A percentile compares a stretch with the other conserved stretches of the same genome.
Evolutionary conservation across 176 grass and related monocot genomes (phyloP).

Genomic region (maize (Zea mays)): Zm-B73-REFERENCE-NAM-5.0 NC_050105.1:78418001-78418500

Average conservation of each 20-base stretch:
- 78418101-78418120: slow-evolving; percentile 1
- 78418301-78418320: not conserved
- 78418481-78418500: slow-evolving; percentile 29
- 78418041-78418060: not conserved
- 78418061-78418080: not conserved
- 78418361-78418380: slow-evolving; percentile 31
- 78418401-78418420: not conserved
- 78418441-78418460: not conserved
- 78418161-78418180: slow-evolving; percentile 46
- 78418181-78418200: slow-evolving; percentile 43
- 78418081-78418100: not conserved
- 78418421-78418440: slow-evolving; percentile 22
- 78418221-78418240: not conserved
- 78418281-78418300: not conserved
- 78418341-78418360: slow-evolving; percentile 53
- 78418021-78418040: not conserved
- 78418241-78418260: not conserved
- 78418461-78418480: not conserved
- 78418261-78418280: not conserved
- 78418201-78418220: slow-evolving; percentile 27
- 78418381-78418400: not conserved
- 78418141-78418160: too few relatives aligned
- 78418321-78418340: slow-evolving; percentile 24
- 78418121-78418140: not conserved
- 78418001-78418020: not conserved